Conservation (phyloP, 2,329 filamentous ascomycete species). For the Massarina eburnea region DNA sequence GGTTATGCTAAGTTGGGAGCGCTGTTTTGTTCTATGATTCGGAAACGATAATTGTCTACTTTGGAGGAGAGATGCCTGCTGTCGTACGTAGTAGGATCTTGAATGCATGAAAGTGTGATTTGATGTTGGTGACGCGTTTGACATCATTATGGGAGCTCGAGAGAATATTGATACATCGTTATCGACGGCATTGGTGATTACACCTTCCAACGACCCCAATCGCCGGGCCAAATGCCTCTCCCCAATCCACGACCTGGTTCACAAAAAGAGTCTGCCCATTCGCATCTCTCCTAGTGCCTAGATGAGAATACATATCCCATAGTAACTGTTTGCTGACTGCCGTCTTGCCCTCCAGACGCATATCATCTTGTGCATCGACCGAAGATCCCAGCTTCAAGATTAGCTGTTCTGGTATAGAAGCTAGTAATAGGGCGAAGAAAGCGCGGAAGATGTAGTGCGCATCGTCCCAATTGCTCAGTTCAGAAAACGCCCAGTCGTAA, state of each 20-base stretch:
- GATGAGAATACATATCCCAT: conserved; percentile 25
- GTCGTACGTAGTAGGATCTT: too few species aligned
- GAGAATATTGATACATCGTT: too few species aligned
- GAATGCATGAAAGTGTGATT: too few species aligned
- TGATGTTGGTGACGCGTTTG: too few species aligned
- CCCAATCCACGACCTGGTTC: conserved; percentile 6
- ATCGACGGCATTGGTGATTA: not conserved
- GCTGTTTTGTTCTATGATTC: conserved; percentile 1
- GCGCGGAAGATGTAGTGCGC: conserved; percentile 32
- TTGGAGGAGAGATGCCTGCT: not conserved
- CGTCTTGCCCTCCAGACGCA: conserved; percentile 19
- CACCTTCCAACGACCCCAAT: not conserved
- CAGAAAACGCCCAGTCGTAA: conserved; percentile 30
- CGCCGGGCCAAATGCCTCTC: not conserved
- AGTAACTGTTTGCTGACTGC: conserved; percentile 13
- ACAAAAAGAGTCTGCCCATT: conserved; percentile 1
- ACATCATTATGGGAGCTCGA: not conserved
- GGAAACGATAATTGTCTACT: not conserved
- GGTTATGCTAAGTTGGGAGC: not conserved
- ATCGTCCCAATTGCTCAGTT: conserved; percentile 22
- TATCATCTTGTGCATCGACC: conserved; percentile 8
- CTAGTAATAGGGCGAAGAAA: conserved; percentile 30
- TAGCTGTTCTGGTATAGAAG: conserved; percentile 19
- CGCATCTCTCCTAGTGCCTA: conserved; percentile 12
- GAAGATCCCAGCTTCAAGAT: conserved; percentile 21